Evolutionary conservation across 169 alveolate species (phyloP).

Genomic region (Eimeria tenella): DNA sequence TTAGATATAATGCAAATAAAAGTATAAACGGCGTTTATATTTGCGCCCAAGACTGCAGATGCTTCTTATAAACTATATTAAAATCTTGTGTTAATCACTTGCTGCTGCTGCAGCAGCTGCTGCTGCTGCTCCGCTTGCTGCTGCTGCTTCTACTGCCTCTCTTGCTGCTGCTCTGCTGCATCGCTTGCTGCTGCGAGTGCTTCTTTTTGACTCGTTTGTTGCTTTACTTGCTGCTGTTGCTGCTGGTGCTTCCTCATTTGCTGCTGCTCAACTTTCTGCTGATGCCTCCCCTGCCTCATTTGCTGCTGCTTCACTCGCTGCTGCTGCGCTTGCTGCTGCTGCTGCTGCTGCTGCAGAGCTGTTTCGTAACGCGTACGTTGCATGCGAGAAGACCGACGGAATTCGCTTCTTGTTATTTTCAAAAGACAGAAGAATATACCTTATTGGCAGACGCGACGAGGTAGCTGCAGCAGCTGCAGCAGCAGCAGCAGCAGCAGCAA

Average conservation of each 20-base stretch:
- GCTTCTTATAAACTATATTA: not conserved
- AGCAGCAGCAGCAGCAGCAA: not conserved
- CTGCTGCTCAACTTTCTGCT: too few species aligned
- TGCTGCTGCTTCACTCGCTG: too few species aligned
- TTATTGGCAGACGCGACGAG: not conserved
- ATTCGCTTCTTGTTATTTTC: slow-evolving; percentile 87
- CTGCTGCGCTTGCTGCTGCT: too few species aligned
- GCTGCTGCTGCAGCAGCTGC: too few species aligned
- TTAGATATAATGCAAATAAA: not conserved
- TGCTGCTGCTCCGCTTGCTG: not conserved
- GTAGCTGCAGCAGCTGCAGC: not conserved
- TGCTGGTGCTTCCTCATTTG: not conserved
- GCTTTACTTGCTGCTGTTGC: not conserved
- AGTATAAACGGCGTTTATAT: not conserved
- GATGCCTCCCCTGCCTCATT: too few species aligned
- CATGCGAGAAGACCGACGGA: slow-evolving; percentile 95
- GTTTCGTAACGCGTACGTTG: slow-evolving; percentile 89
- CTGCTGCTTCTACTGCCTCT: too few species aligned
- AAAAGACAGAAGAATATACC: not conserved
- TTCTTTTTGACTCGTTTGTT: too few species aligned
- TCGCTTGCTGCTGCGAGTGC: too few species aligned
- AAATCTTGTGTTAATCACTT: not conserved
- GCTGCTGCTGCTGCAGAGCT: slow-evolving; percentile 73
- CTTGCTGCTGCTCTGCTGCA: not conserved
- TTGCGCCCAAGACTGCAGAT: not conserved